Evolutionary conservation across 2,329 filamentous ascomycete genomes (phyloP).

Genomic region (Colletotrichum echinochloae): DNA sequence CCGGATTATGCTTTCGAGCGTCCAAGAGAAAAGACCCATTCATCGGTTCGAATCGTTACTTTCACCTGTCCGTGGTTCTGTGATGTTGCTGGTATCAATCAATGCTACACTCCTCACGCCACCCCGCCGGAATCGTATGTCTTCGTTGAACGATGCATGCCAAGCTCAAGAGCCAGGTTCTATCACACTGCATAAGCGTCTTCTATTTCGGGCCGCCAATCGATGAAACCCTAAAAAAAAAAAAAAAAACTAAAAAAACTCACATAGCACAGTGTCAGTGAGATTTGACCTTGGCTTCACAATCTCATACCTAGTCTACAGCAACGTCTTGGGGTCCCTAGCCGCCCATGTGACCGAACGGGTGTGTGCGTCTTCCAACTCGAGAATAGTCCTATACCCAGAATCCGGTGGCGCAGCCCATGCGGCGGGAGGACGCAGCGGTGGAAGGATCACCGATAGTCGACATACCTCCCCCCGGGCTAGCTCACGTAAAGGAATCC

Average conservation of each 20-base stretch:
- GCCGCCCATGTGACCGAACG: neutral
- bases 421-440: neutral
- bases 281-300: neutral
- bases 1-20: neutral
- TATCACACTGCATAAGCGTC: constrained; percentile 21
- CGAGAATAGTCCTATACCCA: neutral
- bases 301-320: neutral
- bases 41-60: neutral
- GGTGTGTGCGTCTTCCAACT: neutral
- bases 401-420: no score
- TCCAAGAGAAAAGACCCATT: neutral
- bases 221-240: no score
- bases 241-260: no score
- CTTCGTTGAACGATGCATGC: neutral
- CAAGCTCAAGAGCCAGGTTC: neutral
- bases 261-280: neutral
- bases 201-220: constrained; percentile 15
- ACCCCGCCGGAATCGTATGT: neutral
- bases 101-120: neutral
- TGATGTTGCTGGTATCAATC: no score
- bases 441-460: constrained; percentile 6
- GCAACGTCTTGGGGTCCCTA: no score
- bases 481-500: neutral
- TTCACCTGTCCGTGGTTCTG: neutral
- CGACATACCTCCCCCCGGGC: neutral